Conservation (phyloP, 331 rosid species). For the Erythrophleum ivorense region DNA sequence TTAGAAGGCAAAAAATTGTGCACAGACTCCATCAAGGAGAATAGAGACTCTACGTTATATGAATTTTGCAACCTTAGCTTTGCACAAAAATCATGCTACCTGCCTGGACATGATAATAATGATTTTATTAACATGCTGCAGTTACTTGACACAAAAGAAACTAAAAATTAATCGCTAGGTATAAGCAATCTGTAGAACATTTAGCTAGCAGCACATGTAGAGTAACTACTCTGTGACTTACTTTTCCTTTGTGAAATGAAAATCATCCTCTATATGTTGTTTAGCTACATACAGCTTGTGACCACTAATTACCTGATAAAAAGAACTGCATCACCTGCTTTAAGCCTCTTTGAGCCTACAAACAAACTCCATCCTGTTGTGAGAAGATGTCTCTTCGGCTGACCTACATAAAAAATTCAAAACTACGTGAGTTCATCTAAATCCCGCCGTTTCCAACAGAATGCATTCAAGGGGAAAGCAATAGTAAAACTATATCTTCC, state of each 20-base stretch:
- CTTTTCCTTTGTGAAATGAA: not conserved
- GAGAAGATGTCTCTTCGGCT: constrained; percentile 98
- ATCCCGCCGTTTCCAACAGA: not conserved
- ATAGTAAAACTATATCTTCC: not conserved
- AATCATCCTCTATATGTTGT: not conserved
- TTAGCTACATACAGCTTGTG: not conserved
- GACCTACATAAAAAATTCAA: constrained; percentile 57
- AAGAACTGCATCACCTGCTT: constrained; percentile 42
- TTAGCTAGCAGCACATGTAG: not conserved
- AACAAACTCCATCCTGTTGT: constrained; percentile 53
- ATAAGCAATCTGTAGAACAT: not conserved
- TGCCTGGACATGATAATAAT: not conserved
- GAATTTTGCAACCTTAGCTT: not conserved
- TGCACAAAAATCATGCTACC: not conserved
- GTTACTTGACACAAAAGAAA: not conserved
- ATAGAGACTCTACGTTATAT: not conserved
- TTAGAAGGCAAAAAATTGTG: not conserved
- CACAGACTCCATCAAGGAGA: not conserved
- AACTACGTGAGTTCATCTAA: constrained; percentile 9
- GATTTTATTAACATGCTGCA: not conserved
- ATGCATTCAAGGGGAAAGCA: not conserved
- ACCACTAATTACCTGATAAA: constrained; percentile 34
- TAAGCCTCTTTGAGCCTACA: constrained; percentile 41
- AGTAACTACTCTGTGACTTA: not conserved
- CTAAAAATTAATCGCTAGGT: not conserved